Evolutionary conservation across 371 early-diverging fungal genomes (phyloP).

Genomic region (Saksenaea vasiformis): DNA sequence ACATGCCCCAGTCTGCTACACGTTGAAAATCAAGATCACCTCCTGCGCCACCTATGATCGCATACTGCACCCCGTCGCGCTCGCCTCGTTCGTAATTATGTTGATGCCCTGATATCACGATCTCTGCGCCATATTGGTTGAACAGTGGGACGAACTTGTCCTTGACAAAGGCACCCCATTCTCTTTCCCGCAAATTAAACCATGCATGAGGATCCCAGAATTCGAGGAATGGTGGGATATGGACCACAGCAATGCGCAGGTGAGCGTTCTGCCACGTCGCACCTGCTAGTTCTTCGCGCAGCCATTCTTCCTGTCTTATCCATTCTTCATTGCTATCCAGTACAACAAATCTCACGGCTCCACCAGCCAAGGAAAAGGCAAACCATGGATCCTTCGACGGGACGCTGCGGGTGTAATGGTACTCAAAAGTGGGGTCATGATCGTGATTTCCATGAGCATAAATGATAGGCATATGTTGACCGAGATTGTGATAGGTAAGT

Average conservation of each 20-base stretch:
- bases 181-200: slow-evolving; percentile 62
- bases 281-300: slow-evolving; percentile 58
- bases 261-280: slow-evolving; percentile 53
- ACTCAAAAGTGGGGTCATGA: slow-evolving; percentile 50
- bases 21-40: slow-evolving; percentile 69
- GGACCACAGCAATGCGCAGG: slow-evolving; percentile 72
- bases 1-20: slow-evolving; percentile 71
- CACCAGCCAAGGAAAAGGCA: slow-evolving; percentile 59
- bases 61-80: slow-evolving; percentile 54
- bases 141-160: slow-evolving; percentile 70
- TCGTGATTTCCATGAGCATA: slow-evolving; percentile 84
- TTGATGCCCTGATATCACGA: slow-evolving; percentile 83
- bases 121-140: slow-evolving; percentile 64
- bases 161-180: slow-evolving; percentile 76
- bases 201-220: slow-evolving; percentile 80
- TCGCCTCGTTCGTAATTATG: slow-evolving; percentile 77
- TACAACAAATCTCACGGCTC: slow-evolving; percentile 68
- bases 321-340: slow-evolving; percentile 73
- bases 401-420: slow-evolving; percentile 48
- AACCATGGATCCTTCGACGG: slow-evolving; percentile 52
- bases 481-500: slow-evolving; percentile 54
- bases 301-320: slow-evolving; percentile 62
- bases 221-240: slow-evolving; percentile 81
- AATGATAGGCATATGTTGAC: slow-evolving; percentile 63
- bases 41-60: slow-evolving; percentile 81